Conservation (phyloP, 1,139 yeast genomes). For the Lodderomyces beijingensis region DNA sequence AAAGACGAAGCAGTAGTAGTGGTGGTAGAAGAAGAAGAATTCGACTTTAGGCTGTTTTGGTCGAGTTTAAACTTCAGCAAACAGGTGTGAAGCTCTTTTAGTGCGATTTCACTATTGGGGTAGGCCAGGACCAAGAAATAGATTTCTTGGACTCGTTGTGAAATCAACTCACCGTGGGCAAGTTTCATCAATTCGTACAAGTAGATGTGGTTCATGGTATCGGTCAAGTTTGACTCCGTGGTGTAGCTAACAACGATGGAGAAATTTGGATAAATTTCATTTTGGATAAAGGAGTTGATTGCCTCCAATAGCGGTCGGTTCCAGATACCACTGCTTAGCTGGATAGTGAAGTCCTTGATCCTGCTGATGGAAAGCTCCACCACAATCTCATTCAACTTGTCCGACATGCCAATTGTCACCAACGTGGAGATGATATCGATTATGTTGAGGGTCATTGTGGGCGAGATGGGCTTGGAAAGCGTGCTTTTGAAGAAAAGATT, state of each 20-base stretch:
- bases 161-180: constrained; percentile 42
- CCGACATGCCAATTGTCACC: constrained; percentile 25
- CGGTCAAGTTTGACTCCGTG: constrained; percentile 8
- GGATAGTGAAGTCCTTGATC: constrained; percentile 33
- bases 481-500: constrained; percentile 8
- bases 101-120: constrained; percentile 57
- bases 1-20: neutral
- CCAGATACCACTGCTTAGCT: constrained; percentile 38
- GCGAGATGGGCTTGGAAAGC: constrained; percentile 7
- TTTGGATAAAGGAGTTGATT: constrained; percentile 35
- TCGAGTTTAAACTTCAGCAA: constrained; percentile 27
- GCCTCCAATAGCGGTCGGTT: constrained; percentile 32
- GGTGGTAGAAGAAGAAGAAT: neutral
- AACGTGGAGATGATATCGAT: constrained; percentile 16
- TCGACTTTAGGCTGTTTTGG: neutral
- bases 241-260: constrained; percentile 21
- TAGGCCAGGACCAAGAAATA: constrained; percentile 57
- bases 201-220: constrained; percentile 17
- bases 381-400: constrained; percentile 34
- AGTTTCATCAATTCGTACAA: constrained; percentile 33
- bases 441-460: constrained; percentile 7
- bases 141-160: constrained; percentile 57
- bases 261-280: constrained; percentile 38
- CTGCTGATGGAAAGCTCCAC: constrained; percentile 38
- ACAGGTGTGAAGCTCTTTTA: constrained; percentile 60